phyloP scores from a whole-genome alignment of 345 rosid species.

The Anastatica hierochuntica region DNA sequence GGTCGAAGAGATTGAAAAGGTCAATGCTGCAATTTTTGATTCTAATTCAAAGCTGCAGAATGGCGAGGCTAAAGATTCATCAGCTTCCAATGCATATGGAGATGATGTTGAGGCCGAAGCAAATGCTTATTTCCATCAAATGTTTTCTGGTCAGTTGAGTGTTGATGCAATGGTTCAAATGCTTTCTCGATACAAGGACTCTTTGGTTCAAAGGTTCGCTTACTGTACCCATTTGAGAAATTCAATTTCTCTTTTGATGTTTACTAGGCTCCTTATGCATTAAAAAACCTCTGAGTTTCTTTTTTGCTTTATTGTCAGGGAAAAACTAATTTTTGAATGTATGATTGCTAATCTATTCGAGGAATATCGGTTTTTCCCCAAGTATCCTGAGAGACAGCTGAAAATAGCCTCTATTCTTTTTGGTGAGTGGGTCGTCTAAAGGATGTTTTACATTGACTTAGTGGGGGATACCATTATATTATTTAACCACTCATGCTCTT shows the following conservation, averaged over 20 bases:
- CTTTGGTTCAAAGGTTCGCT: slow-evolving; percentile 55
- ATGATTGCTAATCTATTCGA: slow-evolving; percentile 93
- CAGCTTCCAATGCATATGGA: slow-evolving; percentile 56
- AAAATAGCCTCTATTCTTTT: slow-evolving; percentile 85
- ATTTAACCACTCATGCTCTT: not conserved
- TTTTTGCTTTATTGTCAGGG: slow-evolving; percentile 44
- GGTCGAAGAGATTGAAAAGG: slow-evolving; percentile 64
- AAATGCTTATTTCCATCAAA: slow-evolving; percentile 87
- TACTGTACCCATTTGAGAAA: not conserved
- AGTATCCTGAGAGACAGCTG: slow-evolving; percentile 94
- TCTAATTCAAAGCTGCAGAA: slow-evolving; percentile 59
- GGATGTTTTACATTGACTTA: not conserved
- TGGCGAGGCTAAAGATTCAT: slow-evolving; percentile 55
- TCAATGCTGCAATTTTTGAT: slow-evolving; percentile 40
- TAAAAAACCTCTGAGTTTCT: not conserved
- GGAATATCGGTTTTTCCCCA: slow-evolving; percentile 90
- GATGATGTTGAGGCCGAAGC: slow-evolving; percentile 91
- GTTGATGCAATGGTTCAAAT: slow-evolving; percentile 90
- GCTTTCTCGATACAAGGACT: slow-evolving; percentile 89
- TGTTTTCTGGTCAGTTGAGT: slow-evolving; percentile 80
- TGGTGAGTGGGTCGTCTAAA: slow-evolving; percentile 43
- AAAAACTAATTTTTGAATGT: slow-evolving; percentile 77
- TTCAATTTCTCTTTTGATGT: not conserved
- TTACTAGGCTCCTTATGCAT: not conserved
- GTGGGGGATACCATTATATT: not conserved